Evolutionary conservation across 2,329 filamentous ascomycete genomes (phyloP).

Genomic region (Dothistroma pini): DNA sequence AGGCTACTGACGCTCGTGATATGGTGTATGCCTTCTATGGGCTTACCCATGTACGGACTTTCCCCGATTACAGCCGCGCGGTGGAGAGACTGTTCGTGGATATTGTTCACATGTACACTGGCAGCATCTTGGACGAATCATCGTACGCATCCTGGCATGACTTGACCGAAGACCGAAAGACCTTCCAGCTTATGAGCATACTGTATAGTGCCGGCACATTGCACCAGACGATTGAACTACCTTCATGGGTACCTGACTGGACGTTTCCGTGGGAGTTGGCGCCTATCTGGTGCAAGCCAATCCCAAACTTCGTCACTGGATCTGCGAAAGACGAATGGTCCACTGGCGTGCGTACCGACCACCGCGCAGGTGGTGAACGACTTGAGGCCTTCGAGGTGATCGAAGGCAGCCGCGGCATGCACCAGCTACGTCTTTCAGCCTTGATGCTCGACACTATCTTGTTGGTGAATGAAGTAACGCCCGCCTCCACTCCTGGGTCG

Average conservation of each 20-base stretch:
- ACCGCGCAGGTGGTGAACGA: slow-evolving; percentile 27
- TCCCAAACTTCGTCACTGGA: slow-evolving; percentile 23
- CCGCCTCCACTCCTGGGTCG: slow-evolving; percentile 22
- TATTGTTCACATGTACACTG: slow-evolving; percentile 28
- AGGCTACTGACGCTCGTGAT: slow-evolving; percentile 30
- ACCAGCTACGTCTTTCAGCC: slow-evolving; percentile 26
- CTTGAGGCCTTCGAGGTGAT: slow-evolving; percentile 28
- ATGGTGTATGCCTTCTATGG: slow-evolving; percentile 33
- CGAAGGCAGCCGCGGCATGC: slow-evolving; percentile 14
- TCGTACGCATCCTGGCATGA: slow-evolving; percentile 26
- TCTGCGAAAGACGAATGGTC: slow-evolving; percentile 26
- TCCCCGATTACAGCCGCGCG: slow-evolving; percentile 24
- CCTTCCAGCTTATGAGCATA: slow-evolving; percentile 31
- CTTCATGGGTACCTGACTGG: slow-evolving; percentile 37
- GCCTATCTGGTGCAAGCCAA: slow-evolving; percentile 28
- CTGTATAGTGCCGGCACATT: slow-evolving; percentile 31
- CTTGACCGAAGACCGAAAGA: slow-evolving; percentile 25
- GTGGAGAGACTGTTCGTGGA: slow-evolving; percentile 27
- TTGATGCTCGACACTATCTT: slow-evolving; percentile 27
- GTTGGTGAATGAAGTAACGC: slow-evolving; percentile 24
- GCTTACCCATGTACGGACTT: slow-evolving; percentile 26
- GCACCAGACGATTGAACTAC: slow-evolving; percentile 30
- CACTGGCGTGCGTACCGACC: slow-evolving; percentile 24
- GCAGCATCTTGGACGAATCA: slow-evolving; percentile 23
- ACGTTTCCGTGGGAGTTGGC: slow-evolving; percentile 30